Evolutionary conservation across 1,139 yeast species (phyloP), one percentile per base, ranked within the genome.

Genomic region (Blastobotrys raffinosifermentans): DNA sequence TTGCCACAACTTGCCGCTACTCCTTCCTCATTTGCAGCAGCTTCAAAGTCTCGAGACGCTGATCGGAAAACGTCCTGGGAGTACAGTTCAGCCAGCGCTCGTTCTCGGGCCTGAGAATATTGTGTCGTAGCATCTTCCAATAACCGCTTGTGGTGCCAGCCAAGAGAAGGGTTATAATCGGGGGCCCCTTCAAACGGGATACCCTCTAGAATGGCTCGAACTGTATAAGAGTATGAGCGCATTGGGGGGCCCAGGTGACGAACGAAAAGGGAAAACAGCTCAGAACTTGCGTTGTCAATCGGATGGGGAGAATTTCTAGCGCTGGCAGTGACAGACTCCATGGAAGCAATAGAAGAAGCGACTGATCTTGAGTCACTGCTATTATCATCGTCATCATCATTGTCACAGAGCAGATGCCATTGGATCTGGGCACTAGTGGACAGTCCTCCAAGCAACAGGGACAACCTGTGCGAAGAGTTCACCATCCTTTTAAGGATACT

Each of bases 1-100:
- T 84, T 82, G 2, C 91, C 93, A 63, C 93, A 83, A 39, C 85
- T 75, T 0, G 94, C 94, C 1, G 91, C 83, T 4, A 82, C 81
- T 47, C 81, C 91, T 56, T 84, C 94, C 47, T 80, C 81, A 43
- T 78, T 80, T 1, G 83, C 73, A 42, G 72, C 69, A 34, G 69
- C 66, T n/a, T 64, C 58, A 21, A 47, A 40, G 18, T 49, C 50
- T 5, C 42, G 38, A 10, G 34, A 35, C 7, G 35, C 41, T 18
- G 39, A 34, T 19, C 66, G 62, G 58, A 80, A 80, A 4, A 75
- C 62, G 2, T 71, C 73, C 48, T 79, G 85, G 5, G 66, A 60
- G 53, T 83, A 83, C 6, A 84, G 60, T 41, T 68, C 69, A 19
- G 67, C 68, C 38, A 84, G 69, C 0, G 91, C 76, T 32, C 63